Base-by-base conservation (phyloP, 177 flowering plant genomes). In the Tripterygium wilfordii region DNA sequence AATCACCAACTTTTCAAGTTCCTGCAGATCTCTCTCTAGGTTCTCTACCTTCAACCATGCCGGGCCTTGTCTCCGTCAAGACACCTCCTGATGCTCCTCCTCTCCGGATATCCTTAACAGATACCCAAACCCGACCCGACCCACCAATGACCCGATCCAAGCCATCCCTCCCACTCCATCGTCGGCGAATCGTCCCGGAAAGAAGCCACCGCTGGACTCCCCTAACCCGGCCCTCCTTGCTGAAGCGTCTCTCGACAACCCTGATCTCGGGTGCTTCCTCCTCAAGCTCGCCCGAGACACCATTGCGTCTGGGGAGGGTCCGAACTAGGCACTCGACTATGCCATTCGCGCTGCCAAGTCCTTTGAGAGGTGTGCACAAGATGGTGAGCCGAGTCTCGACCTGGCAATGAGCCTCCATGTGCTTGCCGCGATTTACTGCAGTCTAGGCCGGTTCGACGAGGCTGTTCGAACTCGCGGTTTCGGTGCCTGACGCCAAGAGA, bases 231-330 rank as follows among this genome's bases (percentile, higher is more conserved):
- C 9, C 8, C 43, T 42, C 4, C 10, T 71, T n/a, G 65, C 82
- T n/a, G 91, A 88, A 15, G 48, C 91, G 3, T 74, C 89, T 0
- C 74, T 94, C 23, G 97, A 87, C 68, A 92, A 92, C 56, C 96
- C 99, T 6, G 99, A 92, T 85, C 91, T 89, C 33, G 97, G 95
- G 0, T 96, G 97, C 14, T 86, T 92, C 45, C 71, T 92, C 1
- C 71, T 94, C 17, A 87, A 94, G 66, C 74, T 84, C 21, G 97
- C 95, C 0, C 71, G 95, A 2, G 96, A 87, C 56, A 71, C 91
- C 14, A 83, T 89, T 22, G 85, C 84, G 3, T 74, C 81, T 14
- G 98, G 96, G 1, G 99, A 92, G 4, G 88, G 84, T n/a, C 86
- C 95, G 8, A 58, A n/a, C 53, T 82, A 79, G 67, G 99, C 96